Evolutionary conservation across 2,329 filamentous ascomycete species (phyloP).

Genomic region (Biscogniauxia sp.): DNA sequence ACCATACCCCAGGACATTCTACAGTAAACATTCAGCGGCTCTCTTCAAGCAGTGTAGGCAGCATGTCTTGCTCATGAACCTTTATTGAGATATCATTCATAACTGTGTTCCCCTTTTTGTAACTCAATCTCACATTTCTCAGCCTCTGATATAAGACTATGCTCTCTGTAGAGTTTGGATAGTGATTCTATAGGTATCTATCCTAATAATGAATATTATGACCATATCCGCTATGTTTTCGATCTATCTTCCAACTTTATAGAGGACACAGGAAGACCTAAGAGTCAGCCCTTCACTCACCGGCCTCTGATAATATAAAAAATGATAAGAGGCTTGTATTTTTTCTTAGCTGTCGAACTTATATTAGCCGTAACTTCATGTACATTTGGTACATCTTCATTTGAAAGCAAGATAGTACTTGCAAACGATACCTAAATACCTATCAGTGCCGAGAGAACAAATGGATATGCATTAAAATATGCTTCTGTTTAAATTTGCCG

Average conservation of each 20-base stretch:
- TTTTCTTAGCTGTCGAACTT: slow-evolving; percentile 62
- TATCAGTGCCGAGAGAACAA: too few relatives aligned
- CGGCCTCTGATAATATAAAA: slow-evolving; percentile 79
- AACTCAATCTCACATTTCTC: slow-evolving; percentile 63
- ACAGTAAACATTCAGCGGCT: slow-evolving; percentile 44
- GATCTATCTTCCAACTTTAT: too few relatives aligned
- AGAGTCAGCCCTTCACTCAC: slow-evolving; percentile 66
- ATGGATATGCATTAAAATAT: too few relatives aligned
- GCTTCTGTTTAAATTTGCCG: too few relatives aligned
- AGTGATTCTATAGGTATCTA: slow-evolving; percentile 68
- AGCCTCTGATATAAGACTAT: slow-evolving; percentile 71
- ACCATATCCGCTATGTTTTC: too few relatives aligned
- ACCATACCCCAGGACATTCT: slow-evolving; percentile 41
- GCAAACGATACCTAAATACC: too few relatives aligned
- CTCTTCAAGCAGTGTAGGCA: slow-evolving; percentile 48
- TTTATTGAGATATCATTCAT: slow-evolving; percentile 69
- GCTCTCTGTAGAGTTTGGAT: slow-evolving; percentile 84
- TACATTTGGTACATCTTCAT: not conserved
- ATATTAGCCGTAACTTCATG: too few relatives aligned
- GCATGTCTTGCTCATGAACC: slow-evolving; percentile 53
- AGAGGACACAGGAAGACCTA: slow-evolving; percentile 55
- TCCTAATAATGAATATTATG: too few relatives aligned
- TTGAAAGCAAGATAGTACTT: not conserved
- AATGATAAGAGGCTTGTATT: slow-evolving; percentile 72
- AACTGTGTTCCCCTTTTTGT: slow-evolving; percentile 71